Evolutionary conservation across 2,329 filamentous ascomycete genomes (phyloP).

Genomic region (Cladosporium austrohemisphaericum): DNA sequence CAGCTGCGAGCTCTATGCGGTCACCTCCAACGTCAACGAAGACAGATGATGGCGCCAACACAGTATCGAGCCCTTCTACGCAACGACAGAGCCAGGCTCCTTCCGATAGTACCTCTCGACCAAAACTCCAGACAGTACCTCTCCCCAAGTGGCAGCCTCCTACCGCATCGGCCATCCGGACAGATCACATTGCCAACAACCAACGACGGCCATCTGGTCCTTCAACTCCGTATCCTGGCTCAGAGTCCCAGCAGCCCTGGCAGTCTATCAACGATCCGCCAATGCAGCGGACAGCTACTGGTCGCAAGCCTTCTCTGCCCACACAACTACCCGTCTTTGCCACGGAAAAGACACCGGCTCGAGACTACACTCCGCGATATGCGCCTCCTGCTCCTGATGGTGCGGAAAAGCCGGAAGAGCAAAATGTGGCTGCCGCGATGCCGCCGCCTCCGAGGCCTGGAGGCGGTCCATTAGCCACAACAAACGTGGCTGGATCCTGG

Average conservation of each 20-base stretch:
- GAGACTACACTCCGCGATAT: background rate
- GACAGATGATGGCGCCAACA: too few species aligned
- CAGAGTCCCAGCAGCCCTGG: background rate
- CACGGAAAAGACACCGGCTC: conserved; percentile 2
- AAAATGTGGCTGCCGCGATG: conserved; percentile 1
- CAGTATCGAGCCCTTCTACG: background rate
- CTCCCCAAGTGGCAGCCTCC: conserved; percentile 12
- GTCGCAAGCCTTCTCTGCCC: background rate
- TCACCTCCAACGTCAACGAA: too few species aligned
- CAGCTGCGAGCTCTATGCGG: too few species aligned
- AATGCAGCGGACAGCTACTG: background rate
- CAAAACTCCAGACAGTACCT: background rate
- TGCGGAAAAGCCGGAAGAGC: background rate
- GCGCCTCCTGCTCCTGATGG: background rate
- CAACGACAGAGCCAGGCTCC: background rate
- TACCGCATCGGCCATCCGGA: background rate
- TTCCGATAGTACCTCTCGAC: background rate
- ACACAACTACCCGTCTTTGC: background rate
- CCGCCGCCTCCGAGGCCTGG: conserved; percentile 11
- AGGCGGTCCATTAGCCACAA: background rate
- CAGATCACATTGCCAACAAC: conserved; percentile 5
- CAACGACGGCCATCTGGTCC: conserved; percentile 9
- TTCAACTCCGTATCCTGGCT: conserved; percentile 10
- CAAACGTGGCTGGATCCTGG: conserved; percentile 1
- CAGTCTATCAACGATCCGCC: background rate